phyloP scores from a whole-genome alignment of 2,329 filamentous ascomycete species.

The Alternaria sp. region DNA sequence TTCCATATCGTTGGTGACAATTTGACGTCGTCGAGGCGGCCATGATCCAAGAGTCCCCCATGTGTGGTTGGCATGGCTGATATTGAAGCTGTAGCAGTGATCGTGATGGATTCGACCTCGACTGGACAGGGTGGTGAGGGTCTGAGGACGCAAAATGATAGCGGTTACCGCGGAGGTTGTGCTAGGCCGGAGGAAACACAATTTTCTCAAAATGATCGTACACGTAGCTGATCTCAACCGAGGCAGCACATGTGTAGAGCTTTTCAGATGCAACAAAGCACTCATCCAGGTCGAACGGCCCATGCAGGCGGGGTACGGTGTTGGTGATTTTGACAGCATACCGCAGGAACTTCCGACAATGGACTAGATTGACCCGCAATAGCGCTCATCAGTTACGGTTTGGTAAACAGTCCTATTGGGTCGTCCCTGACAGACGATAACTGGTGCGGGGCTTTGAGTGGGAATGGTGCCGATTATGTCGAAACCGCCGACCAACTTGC shows the following conservation, averaged over 20 bases:
- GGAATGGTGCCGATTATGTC: slow-evolving; percentile 20
- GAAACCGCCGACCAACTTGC: slow-evolving; percentile 21
- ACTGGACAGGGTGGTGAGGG: background rate
- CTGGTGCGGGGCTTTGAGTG: slow-evolving; percentile 16
- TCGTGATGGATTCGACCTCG: background rate
- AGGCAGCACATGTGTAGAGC: background rate
- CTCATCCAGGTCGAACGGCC: background rate
- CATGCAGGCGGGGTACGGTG: background rate
- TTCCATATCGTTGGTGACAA: slow-evolving; percentile 38
- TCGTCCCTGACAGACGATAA: slow-evolving; percentile 19
- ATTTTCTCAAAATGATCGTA: background rate
- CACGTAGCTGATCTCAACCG: background rate
- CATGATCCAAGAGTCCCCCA: slow-evolving; percentile 40
- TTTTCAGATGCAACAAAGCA: background rate
- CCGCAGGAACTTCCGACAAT: background rate
- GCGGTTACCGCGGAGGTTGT: background rate
- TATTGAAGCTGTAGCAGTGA: slow-evolving; percentile 2
- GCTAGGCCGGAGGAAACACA: background rate
- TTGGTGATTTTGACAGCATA: background rate
- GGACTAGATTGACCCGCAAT: background rate
- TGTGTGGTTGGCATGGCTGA: slow-evolving; percentile 38
- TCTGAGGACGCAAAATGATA: background rate
- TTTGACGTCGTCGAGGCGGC: slow-evolving; percentile 34
- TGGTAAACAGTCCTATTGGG: slow-evolving; percentile 11
- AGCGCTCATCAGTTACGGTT: slow-evolving; percentile 5